Conservation (phyloP, 1,284 basidiomycete species). For the Xanthoconium separans region DNA sequence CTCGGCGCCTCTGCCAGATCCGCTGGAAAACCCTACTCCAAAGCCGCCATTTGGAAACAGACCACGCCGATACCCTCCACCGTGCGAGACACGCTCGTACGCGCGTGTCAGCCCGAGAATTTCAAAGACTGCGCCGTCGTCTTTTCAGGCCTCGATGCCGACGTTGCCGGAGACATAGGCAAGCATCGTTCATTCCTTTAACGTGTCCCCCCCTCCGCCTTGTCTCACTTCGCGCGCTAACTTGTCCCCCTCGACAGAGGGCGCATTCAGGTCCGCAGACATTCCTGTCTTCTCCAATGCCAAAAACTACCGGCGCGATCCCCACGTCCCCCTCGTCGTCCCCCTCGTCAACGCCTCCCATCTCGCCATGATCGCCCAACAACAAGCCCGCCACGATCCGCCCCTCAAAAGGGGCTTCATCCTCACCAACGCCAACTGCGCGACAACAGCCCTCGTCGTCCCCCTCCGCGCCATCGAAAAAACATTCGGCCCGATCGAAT, state of each 20-base stretch:
- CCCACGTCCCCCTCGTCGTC: conserved; percentile 94
- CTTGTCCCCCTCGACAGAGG: conserved; percentile 58
- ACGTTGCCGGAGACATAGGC: conserved; percentile 96
- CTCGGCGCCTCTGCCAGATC: conserved; percentile 91
- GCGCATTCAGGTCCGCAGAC: conserved; percentile 39
- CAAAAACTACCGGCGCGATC: conserved; percentile 95
- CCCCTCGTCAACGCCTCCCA: conserved; percentile 94
- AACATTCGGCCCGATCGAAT: conserved; percentile 91
- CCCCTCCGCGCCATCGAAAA: conserved; percentile 92
- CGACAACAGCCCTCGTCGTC: conserved; percentile 92
- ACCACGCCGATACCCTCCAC: conserved; percentile 68
- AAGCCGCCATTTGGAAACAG: conserved; percentile 93
- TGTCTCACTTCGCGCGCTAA: not conserved
- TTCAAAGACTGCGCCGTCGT: conserved; percentile 87
- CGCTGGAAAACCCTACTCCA: conserved; percentile 81
- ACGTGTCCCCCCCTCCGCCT: not conserved
- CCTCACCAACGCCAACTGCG: conserved; percentile 98
- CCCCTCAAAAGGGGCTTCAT: conserved; percentile 89
- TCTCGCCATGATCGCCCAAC: conserved; percentile 82
- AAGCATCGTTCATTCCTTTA: conserved; percentile 32
- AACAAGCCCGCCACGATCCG: conserved; percentile 68
- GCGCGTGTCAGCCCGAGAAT: conserved; percentile 76
- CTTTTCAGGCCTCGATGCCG: conserved; percentile 94
- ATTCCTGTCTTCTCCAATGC: conserved; percentile 96
- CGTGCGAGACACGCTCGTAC: conserved; percentile 72